Evolutionary conservation across 148 eudicot genomes (phyloP), one percentile per base, ranked within the genome.

Genomic region (Rhododendron williamsianum): DNA sequence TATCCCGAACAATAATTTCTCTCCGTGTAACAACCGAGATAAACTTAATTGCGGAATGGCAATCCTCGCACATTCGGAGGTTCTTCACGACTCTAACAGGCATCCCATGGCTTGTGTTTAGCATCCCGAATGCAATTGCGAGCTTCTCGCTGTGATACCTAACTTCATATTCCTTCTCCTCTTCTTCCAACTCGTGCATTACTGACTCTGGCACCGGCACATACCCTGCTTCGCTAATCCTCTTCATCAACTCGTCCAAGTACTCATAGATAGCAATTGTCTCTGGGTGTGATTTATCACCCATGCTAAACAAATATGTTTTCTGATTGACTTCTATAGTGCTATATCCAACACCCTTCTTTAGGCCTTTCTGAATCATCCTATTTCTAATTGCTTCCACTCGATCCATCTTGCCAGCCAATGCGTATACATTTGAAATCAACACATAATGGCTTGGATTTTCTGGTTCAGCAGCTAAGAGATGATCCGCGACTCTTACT

Each of bases 111-210:
- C 87, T 85, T 16, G 88, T 86, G 81, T 84, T 92, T 84, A 92
- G 36, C 85, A 93, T 87, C 56, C 94, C 96, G 83, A 87, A 93
- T 11, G 96, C 91, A 43, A 93, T 84, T 2, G 96, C 96, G 15
- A 93, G 93, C 91, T 92, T 93, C 87, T 93, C 96, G 46, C 96
- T 93, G 36, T 93, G 96, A 74, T 90, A 92, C 85, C 93, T 82
- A 54, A 93, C 87, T 21, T 91, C 93, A 77, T 84, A 82, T 45
- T 90, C 92, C 76, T 85, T 90, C 84, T 93, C 95, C 77, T 93
- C 95, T 86, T 93, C 91, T 87, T 92, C 95, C 85, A 93, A 78
- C 84, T 92, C 94, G 43, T 93, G 95, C 84, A 93, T 89, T 23
- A 91, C 90, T 3, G 91, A 88, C 51, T 92, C 92, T 7, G 82